phyloP scores from a whole-genome alignment of 306 rosid genomes.

The Rubus parviflorus region DNA sequence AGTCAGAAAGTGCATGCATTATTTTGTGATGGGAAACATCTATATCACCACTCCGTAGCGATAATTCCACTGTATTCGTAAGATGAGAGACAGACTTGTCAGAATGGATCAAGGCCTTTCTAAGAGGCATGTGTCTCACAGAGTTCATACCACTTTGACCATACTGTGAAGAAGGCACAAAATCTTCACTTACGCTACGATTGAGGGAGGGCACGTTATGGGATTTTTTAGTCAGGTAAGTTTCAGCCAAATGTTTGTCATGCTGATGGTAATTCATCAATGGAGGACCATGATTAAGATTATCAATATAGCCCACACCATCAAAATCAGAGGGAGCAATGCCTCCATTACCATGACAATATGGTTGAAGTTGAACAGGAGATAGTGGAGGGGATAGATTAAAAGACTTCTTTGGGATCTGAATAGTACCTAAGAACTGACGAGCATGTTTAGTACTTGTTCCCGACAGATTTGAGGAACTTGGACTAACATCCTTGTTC shows the following conservation, averaged over 20 bases:
- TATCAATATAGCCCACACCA: slow-evolving; percentile 40
- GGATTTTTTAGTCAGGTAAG: slow-evolving; percentile 39
- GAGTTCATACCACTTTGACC: slow-evolving; percentile 34
- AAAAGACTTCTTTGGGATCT: slow-evolving; percentile 45
- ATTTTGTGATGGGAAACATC: slow-evolving; percentile 42
- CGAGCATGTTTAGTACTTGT: slow-evolving; percentile 38
- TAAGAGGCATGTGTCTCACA: slow-evolving; percentile 41
- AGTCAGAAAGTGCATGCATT: slow-evolving; percentile 52
- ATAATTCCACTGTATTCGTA: slow-evolving; percentile 28
- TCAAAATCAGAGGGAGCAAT: slow-evolving; percentile 51
- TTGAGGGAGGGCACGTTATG: slow-evolving; percentile 39
- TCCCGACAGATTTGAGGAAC: slow-evolving; percentile 43
- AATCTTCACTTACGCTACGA: slow-evolving; percentile 47
- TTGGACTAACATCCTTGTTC: slow-evolving; percentile 44
- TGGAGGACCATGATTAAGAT: slow-evolving; percentile 47
- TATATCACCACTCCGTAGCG: slow-evolving; percentile 34
- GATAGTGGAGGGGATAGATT: slow-evolving; percentile 50
- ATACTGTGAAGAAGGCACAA: slow-evolving; percentile 36
- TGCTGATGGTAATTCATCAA: slow-evolving; percentile 40
- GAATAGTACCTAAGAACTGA: slow-evolving; percentile 48
- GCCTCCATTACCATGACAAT: slow-evolving; percentile 39
- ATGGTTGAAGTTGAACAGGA: slow-evolving; percentile 34
- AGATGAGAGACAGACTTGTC: slow-evolving; percentile 40
- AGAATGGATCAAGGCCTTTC: slow-evolving; percentile 34
- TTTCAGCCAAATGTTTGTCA: slow-evolving; percentile 38